phyloP scores from a whole-genome alignment of 495 filamentous ascomycete genomes.

The Aspergillus mulundensis region DNA sequence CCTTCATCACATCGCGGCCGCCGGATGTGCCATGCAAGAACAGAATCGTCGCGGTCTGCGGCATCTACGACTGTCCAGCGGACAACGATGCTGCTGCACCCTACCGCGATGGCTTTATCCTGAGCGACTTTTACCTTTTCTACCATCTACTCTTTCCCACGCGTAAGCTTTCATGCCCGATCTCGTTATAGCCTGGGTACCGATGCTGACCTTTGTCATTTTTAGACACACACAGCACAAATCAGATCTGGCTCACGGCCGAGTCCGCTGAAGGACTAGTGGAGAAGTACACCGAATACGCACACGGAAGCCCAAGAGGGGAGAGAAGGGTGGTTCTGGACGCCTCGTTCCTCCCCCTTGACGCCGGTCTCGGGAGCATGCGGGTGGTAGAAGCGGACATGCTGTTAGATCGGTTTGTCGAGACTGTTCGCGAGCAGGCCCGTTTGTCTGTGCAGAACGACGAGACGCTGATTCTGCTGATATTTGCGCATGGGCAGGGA shows the following conservation, averaged over 20 bases:
- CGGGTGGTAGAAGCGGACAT: no score
- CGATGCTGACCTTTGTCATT: neutral
- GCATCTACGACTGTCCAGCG: conserved; percentile 9
- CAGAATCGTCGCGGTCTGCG: conserved; percentile 17
- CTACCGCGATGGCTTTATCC: conserved; percentile 17
- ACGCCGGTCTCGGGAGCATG: neutral
- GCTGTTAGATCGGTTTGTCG: no score
- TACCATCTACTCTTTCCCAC: conserved; percentile 15
- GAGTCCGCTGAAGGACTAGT: conserved; percentile 11
- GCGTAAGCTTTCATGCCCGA: neutral
- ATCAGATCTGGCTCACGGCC: conserved; percentile 19
- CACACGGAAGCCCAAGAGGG: conserved; percentile 11
- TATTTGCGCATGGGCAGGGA: no score
- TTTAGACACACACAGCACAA: neutral
- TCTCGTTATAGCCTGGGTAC: neutral
- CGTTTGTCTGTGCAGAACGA: no score
- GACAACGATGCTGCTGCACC: neutral
- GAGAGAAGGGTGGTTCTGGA: conserved; percentile 19
- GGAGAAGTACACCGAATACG: conserved; percentile 18
- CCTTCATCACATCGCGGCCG: conserved; percentile 12
- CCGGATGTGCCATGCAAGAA: conserved; percentile 13
- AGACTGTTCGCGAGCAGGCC: no score
- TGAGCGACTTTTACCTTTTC: conserved; percentile 23
- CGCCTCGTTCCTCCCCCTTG: neutral
- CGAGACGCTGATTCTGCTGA: no score